phyloP scores from a whole-genome alignment of 176 grass and related monocot species.

The Areca catechu region DNA sequence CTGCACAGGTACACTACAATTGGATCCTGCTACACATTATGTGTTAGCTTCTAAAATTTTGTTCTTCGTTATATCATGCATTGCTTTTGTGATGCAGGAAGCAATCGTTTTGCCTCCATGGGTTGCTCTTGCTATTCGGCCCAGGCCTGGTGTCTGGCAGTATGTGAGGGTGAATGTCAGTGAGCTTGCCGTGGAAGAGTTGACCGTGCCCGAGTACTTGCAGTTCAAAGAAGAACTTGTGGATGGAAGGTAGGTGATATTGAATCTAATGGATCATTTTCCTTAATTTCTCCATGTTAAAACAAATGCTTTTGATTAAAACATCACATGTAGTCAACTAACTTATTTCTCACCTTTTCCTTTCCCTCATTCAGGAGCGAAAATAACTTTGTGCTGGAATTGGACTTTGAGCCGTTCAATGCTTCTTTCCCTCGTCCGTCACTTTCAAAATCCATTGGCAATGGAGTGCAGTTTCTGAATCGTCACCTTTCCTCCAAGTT shows the following conservation, averaged over 20 bases:
- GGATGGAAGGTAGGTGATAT: not conserved
- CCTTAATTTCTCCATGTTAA: constrained; percentile 1
- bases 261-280: not conserved
- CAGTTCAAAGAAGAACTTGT: not conserved
- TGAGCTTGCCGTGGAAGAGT: not conserved
- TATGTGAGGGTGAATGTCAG: not conserved
- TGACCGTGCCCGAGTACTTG: not conserved
- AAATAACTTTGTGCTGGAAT: constrained; percentile 72
- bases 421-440: constrained; percentile 92
- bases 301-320: no score
- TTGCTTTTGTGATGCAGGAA: no score
- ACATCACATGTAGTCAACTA: no score
- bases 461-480: constrained; percentile 95
- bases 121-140: constrained; percentile 4
- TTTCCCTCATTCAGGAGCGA: constrained; percentile 15
- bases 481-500: constrained; percentile 96
- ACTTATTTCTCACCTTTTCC: constrained; percentile 6
- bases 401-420: constrained; percentile 99
- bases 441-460: constrained; percentile 94
- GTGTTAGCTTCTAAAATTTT: no score
- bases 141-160: not conserved
- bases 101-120: not conserved
- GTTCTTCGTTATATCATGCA: no score
- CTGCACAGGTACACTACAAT: no score
- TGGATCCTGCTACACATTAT: no score